Percentiles rank a stretch among this genome's conserved stretches.
Evolutionary conservation across 306 rosid genomes (phyloP).

Genomic region (Acacia confusa): DNA sequence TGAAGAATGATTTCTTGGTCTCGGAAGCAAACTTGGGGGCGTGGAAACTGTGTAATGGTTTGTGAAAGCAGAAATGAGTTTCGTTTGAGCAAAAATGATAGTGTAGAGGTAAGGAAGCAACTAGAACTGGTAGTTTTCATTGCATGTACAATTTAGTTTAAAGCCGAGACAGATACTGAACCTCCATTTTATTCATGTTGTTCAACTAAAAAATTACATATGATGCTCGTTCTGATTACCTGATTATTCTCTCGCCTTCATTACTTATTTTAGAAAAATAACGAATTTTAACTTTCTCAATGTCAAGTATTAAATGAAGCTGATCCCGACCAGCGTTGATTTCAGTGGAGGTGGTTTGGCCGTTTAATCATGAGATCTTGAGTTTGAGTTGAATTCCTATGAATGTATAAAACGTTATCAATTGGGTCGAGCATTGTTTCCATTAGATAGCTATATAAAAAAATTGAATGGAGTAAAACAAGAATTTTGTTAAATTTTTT

Average conservation of each 20-base stretch:
- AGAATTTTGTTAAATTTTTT: too few species aligned
- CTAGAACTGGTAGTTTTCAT: conserved; percentile 23
- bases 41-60: conserved; percentile 19
- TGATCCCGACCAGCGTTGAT: too few species aligned
- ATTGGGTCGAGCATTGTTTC: neutral
- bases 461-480: too few species aligned
- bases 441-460: too few species aligned
- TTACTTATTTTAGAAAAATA: too few species aligned
- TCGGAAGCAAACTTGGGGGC: conserved; percentile 16
- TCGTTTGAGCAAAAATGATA: conserved; percentile 23
- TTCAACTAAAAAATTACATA: neutral
- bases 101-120: conserved; percentile 26
- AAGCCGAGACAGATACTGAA: neutral
- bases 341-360: too few species aligned
- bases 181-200: neutral
- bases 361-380: too few species aligned
- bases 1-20: conserved; percentile 58
- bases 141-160: neutral
- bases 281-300: too few species aligned
- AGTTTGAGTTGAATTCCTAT: too few species aligned
- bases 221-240: too few species aligned
- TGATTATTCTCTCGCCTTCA: too few species aligned
- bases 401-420: too few species aligned
- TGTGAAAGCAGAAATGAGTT: conserved; percentile 31
- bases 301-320: neutral